Evolutionary conservation across 2,329 filamentous ascomycete species (phyloP).

Genomic region (Lachnellula cervina): DNA sequence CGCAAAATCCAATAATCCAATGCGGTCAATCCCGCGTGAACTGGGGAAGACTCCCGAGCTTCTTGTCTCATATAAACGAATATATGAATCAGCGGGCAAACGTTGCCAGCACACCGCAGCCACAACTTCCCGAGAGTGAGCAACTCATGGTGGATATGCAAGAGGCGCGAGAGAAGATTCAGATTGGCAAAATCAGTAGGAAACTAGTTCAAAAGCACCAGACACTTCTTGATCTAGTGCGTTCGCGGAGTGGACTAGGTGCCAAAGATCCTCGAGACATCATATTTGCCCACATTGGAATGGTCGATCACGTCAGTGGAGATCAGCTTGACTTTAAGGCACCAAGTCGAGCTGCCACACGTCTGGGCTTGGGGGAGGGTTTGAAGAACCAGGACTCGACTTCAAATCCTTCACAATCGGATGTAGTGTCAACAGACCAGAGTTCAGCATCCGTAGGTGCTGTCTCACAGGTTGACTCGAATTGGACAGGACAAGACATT

Average conservation of each 20-base stretch:
- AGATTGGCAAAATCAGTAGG: not conserved
- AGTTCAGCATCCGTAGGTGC: not conserved
- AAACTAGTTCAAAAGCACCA: not conserved
- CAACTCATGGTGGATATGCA: not conserved
- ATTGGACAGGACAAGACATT: not conserved
- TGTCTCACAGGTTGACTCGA: not conserved
- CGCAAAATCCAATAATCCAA: constrained; percentile 1
- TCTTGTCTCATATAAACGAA: not conserved
- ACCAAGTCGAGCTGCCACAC: not conserved
- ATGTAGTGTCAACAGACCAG: not conserved
- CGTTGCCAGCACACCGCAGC: no score
- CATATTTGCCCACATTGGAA: not conserved
- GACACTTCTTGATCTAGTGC: not conserved
- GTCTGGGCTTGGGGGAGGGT: not conserved
- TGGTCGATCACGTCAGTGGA: not conserved
- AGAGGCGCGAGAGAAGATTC: not conserved
- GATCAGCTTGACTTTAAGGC: not conserved
- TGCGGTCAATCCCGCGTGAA: not conserved
- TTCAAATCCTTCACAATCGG: not conserved
- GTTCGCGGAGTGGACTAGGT: not conserved
- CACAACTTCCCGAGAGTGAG: not conserved
- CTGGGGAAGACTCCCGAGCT: not conserved
- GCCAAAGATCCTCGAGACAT: not conserved
- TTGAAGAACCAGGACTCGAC: not conserved
- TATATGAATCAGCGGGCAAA: not conserved